These are phyloP conservation scores for Penicillium sp. DNA, from an alignment of 2,329 filamentous ascomycete species.

Conservation along the genomic window DNA sequence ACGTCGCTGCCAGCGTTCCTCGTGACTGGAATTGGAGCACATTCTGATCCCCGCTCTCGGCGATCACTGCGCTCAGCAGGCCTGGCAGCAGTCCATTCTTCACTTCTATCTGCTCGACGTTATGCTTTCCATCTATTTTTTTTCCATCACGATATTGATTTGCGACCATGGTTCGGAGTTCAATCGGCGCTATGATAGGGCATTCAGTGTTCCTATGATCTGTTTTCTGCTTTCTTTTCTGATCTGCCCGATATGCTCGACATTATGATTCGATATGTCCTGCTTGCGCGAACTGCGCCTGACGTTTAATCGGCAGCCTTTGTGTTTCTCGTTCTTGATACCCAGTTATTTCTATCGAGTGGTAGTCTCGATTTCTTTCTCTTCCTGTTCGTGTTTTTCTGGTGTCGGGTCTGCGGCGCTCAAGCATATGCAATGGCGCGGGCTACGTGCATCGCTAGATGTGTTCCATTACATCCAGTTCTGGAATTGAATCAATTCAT, in stretches of 20 bases:
- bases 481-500: not conserved
- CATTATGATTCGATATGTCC: not conserved
- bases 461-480: conserved; percentile 1
- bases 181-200: not conserved
- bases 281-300: not conserved
- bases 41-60: conserved; percentile 44
- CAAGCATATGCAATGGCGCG: conserved; percentile 8
- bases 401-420: conserved; percentile 11
- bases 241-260: not conserved
- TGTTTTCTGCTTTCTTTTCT: conserved; percentile 12
- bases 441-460: conserved; percentile 4
- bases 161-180: conserved; percentile 21
- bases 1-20: conserved; percentile 57
- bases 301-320: not conserved
- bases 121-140: not conserved
- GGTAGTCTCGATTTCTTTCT: conserved; percentile 21
- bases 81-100: conserved; percentile 14
- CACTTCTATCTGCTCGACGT: conserved; percentile 2
- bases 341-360: conserved; percentile 33
- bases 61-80: conserved; percentile 15
- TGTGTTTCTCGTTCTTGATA: conserved; percentile 29
- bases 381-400: conserved; percentile 11
- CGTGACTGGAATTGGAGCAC: conserved; percentile 64
- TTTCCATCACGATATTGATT: conserved; percentile 2
- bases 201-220: not conserved